Base-by-base conservation (phyloP, 306 rosid genomes). In the Fagus sylvatica region DNA sequence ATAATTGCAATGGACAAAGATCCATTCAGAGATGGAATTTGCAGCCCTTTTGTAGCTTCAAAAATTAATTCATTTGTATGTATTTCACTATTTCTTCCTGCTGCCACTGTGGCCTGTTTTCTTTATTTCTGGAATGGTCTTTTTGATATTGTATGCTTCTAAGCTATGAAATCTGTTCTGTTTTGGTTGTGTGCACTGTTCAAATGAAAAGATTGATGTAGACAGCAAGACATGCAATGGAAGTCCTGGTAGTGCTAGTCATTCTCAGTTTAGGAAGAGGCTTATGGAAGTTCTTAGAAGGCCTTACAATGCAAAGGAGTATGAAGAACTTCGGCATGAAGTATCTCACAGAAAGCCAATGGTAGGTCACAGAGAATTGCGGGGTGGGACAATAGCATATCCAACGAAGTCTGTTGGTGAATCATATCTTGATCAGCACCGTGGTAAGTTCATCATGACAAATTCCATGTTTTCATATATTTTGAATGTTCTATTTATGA, bases 281-380 rank as follows among this genome's bases (percentile, higher is more conserved):
- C 93, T 94, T 43, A 56, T 87, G 88, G 75, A 89, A 77, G 61
- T 43, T 70, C 91, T 92, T 74, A 71, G 75, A 72, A 84, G 71
- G 76, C 98, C 95, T 32, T 94, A 80, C 72, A 72, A 88, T 80
- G 56, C 72, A 46, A 32, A 69, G 32, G 90, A 94, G 81, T 76
- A 36, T 46, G 39, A 77, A 10, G 0, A 0, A 17, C 78, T 64
- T 40, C 46, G 75, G 69, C 16, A 67, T 6, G 79, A 74, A 71
- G 85, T 78, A 30, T 15, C 6, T 39, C 1, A 30, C 6, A 74
- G 4, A 59, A 87, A 17, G 85, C 69, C 53, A 76, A 73, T 7
- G 46, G 54, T 33, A 22, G 76, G 82, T 2, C 74, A 85, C 41
- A 51, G 69, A 55, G 84, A 83, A 39, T 48, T 85, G 49, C 93